Conservation (phyloP, 192 early-diverging fungal genomes). For the Coemansia sp. region DNA sequence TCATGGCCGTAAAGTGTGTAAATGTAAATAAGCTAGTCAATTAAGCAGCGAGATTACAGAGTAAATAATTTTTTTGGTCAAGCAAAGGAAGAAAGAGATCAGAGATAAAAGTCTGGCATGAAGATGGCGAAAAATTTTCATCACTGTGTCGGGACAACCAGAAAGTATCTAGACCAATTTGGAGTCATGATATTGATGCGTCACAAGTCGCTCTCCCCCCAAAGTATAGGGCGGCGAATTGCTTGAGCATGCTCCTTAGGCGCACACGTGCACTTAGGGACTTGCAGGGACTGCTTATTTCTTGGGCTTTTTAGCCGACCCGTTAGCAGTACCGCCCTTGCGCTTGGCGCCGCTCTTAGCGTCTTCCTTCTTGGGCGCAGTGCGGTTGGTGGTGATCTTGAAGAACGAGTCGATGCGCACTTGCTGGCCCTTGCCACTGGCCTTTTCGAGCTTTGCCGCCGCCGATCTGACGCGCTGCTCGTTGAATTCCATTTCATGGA, state of each 20-base stretch:
- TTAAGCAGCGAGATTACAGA: neutral
- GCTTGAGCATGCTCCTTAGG: neutral
- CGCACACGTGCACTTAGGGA: neutral
- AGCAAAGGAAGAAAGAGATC: neutral
- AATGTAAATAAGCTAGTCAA: neutral
- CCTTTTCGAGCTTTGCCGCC: slow-evolving; percentile 78
- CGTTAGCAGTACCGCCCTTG: slow-evolving; percentile 21
- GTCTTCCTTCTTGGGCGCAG: slow-evolving; percentile 2
- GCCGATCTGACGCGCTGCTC: slow-evolving; percentile 88
- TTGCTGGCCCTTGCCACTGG: slow-evolving; percentile 78
- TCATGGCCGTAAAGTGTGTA: slow-evolving; percentile 17
- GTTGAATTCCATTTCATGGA: slow-evolving; percentile 94
- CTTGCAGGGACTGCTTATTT: slow-evolving; percentile 10
- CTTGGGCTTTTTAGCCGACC: slow-evolving; percentile 20
- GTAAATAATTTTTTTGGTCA: slow-evolving; percentile 1
- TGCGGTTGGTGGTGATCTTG: slow-evolving; percentile 47
- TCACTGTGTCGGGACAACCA: neutral
- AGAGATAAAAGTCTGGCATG: neutral
- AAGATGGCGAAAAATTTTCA: neutral
- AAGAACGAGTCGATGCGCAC: slow-evolving; percentile 94
- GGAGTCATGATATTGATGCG: slow-evolving; percentile 1
- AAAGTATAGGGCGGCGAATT: neutral
- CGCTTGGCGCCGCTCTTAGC: slow-evolving; percentile 17
- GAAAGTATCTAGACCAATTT: neutral
- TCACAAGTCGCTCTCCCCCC: neutral